phyloP scores from a whole-genome alignment of 306 rosid species.

The Astragalus glycyphyllos region DNA sequence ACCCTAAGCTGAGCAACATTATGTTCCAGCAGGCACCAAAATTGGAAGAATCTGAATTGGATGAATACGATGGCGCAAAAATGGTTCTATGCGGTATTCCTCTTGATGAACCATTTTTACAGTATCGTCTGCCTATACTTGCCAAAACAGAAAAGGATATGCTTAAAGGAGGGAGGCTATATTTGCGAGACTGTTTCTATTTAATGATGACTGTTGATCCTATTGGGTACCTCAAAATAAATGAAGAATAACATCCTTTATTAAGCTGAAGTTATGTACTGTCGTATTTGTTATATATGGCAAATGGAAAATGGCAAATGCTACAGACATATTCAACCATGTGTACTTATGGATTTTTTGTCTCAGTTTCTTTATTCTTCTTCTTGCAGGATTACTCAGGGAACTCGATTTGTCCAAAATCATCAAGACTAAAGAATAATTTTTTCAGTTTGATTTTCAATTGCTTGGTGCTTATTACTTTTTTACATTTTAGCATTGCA shows the following conservation, averaged over 20 bases:
- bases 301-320: too few species aligned
- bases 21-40: too few species aligned
- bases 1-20: too few species aligned
- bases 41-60: too few species aligned
- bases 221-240: conserved; percentile 52
- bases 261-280: conserved; percentile 2
- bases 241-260: conserved; percentile 11
- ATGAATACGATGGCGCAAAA: conserved; percentile 53
- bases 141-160: conserved; percentile 50
- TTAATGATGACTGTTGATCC: conserved; percentile 91
- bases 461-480: too few species aligned
- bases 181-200: conserved; percentile 59
- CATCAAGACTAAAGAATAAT: too few species aligned
- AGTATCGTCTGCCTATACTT: conserved; percentile 49
- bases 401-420: too few species aligned
- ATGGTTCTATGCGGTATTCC: conserved; percentile 80
- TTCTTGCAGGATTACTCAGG: too few species aligned
- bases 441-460: too few species aligned
- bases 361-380: too few species aligned
- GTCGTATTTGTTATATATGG: conserved; percentile 4
- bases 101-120: conserved; percentile 76
- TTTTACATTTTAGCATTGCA: too few species aligned
- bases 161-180: conserved; percentile 62
- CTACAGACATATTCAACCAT: conserved; percentile 2
- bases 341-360: too few species aligned